Evolutionary conservation across 345 rosid species (phyloP).

Genomic region (Toxicodendron radicans): DNA sequence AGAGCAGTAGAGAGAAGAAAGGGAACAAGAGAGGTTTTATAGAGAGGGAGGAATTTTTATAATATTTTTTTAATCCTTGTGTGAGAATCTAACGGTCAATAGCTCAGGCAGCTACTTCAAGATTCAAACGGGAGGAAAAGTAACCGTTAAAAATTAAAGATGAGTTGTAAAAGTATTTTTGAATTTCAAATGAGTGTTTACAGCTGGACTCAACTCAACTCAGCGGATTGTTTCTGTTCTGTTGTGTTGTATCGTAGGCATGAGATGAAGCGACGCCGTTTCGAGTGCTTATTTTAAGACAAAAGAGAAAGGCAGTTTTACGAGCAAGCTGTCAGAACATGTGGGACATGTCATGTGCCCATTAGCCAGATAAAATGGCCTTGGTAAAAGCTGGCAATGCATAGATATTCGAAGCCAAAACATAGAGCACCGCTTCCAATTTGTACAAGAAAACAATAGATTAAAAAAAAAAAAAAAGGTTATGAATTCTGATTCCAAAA

Average conservation of each 20-base stretch:
- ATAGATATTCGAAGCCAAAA: neutral
- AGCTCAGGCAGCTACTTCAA: conserved; percentile 13
- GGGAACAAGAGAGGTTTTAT: conserved; percentile 7
- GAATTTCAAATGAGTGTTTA: conserved; percentile 23
- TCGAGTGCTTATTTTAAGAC: neutral
- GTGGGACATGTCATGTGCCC: no score
- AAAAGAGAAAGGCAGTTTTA: no score
- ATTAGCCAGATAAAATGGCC: no score
- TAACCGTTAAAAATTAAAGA: conserved; percentile 5
- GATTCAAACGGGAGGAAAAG: conserved; percentile 18
- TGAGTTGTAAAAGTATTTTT: neutral
- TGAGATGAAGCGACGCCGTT: neutral
- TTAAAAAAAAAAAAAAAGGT: no score
- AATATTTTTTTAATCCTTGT: neutral
- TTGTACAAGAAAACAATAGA: no score
- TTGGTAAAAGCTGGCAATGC: neutral
- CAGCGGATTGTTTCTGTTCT: neutral
- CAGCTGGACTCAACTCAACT: conserved; percentile 26
- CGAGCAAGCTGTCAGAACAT: no score
- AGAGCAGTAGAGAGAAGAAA: neutral
- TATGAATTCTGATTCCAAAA: no score
- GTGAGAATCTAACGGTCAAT: conserved; percentile 16
- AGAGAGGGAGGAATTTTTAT: neutral
- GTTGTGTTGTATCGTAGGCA: neutral
- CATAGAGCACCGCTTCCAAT: neutral